These are phyloP conservation scores for Leersia perrieri DNA, from an alignment of 176 grass and related monocot species.

Conservation along the genomic window DNA sequence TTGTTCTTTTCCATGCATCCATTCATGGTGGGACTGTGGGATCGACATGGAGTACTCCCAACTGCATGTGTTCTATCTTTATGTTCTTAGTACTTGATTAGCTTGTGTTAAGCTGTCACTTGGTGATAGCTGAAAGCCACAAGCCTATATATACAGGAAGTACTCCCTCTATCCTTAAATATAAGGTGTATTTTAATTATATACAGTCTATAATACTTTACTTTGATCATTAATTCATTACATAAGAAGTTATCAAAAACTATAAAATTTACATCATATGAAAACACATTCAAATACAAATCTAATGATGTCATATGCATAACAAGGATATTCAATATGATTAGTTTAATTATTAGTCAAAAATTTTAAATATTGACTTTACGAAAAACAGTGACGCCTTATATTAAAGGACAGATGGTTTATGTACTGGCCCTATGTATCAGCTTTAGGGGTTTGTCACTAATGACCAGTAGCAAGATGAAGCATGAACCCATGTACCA, in stretches of 20 bases:
- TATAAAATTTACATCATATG: too few species aligned
- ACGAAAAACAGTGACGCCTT: too few species aligned
- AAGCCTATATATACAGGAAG: neutral
- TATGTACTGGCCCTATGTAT: neutral
- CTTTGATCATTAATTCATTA: too few species aligned
- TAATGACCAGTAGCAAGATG: neutral
- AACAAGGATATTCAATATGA: too few species aligned
- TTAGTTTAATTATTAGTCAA: too few species aligned
- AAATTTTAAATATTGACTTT: too few species aligned
- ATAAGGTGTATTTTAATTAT: too few species aligned
- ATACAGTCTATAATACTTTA: too few species aligned
- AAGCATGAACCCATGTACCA: neutral
- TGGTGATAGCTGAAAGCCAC: constrained; percentile 1
- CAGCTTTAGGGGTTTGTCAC: neutral
- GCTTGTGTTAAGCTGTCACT: constrained; percentile 21
- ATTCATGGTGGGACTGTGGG: constrained; percentile 3
- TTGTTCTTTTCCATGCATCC: neutral
- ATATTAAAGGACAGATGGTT: too few species aligned
- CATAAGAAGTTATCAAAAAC: too few species aligned
- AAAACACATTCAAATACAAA: too few species aligned
- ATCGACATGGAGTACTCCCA: neutral
- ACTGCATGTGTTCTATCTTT: neutral
- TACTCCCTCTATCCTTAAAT: neutral
- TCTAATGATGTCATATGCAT: too few species aligned
- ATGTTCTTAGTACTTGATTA: neutral